Evolutionary conservation across 441 rosid genomes (phyloP).

Genomic region (Populus hybrid): DNA sequence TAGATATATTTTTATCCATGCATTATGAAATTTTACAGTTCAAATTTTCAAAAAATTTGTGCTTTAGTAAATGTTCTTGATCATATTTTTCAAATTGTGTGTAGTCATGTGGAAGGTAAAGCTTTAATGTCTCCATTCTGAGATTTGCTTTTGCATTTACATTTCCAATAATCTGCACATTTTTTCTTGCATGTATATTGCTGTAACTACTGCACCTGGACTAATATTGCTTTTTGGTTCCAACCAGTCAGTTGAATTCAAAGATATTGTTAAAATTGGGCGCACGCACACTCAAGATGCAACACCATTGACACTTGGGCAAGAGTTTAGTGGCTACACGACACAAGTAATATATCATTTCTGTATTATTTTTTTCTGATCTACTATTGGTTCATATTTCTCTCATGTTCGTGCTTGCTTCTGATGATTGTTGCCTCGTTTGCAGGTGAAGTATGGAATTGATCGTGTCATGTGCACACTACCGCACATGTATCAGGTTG

Average conservation of each 20-base stretch:
- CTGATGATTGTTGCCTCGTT: conserved; percentile 2
- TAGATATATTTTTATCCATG: background rate
- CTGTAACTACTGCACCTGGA: background rate
- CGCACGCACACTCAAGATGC: conserved; percentile 99
- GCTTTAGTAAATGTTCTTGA: background rate
- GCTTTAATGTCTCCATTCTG: background rate
- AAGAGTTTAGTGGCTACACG: conserved; percentile 95
- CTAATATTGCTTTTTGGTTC: conserved; percentile 9
- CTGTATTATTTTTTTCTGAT: background rate
- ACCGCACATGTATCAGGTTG: conserved; percentile 89
- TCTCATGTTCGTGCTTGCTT: conserved; percentile 3
- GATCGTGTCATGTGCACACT: conserved; percentile 46
- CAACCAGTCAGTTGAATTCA: conserved; percentile 64
- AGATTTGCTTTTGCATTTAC: background rate
- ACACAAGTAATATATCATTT: conserved; percentile 57
- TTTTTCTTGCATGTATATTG: conserved; percentile 1
- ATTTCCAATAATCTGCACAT: background rate
- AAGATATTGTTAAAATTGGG: conserved; percentile 93
- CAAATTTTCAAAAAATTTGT: background rate
- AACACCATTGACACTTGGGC: conserved; percentile 95
- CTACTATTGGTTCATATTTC: background rate
- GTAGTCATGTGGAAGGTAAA: background rate
- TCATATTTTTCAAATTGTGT: background rate
- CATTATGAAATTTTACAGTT: background rate
- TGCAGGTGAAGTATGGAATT: conserved; percentile 81